Conservation (phyloP, 805 yeast species). For the Brettanomyces sp. region DNA sequence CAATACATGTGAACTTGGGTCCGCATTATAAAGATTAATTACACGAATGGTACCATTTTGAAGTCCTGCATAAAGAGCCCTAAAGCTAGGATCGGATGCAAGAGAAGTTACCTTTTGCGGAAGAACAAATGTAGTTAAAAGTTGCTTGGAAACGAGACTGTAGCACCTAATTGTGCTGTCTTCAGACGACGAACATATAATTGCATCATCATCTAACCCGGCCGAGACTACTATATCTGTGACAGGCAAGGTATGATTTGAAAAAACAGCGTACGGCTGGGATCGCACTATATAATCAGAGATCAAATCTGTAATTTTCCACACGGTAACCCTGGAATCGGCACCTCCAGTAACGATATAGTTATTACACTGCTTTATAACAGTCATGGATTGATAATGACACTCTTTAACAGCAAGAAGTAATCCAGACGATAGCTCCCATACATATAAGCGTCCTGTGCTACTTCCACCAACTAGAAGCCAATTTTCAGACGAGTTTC, state of each 20-base stretch:
- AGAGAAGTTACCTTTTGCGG: slow-evolving; percentile 48
- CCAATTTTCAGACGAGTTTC: slow-evolving; percentile 26
- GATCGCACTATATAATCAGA: slow-evolving; percentile 24
- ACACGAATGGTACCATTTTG: slow-evolving; percentile 50
- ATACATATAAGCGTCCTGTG: slow-evolving; percentile 70
- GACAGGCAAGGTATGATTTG: slow-evolving; percentile 48
- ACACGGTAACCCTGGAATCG: slow-evolving; percentile 71
- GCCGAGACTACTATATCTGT: slow-evolving; percentile 31
- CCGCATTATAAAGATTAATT: slow-evolving; percentile 39
- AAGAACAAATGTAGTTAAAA: slow-evolving; percentile 66
- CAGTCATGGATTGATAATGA: slow-evolving; percentile 71
- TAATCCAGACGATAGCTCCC: slow-evolving; percentile 79
- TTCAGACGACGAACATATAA: slow-evolving; percentile 57
- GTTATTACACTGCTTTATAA: slow-evolving; percentile 53
- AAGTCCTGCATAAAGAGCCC: slow-evolving; percentile 66
- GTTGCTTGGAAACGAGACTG: slow-evolving; percentile 35
- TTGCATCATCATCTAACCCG: slow-evolving; percentile 52
- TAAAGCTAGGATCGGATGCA: slow-evolving; percentile 67
- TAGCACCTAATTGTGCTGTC: slow-evolving; percentile 74
- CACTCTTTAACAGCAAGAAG: slow-evolving; percentile 65
- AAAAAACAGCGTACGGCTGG: slow-evolving; percentile 50
- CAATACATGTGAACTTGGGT: slow-evolving; percentile 28
- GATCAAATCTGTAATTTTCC: slow-evolving; percentile 60
- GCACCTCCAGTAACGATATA: slow-evolving; percentile 67
- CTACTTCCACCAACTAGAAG: slow-evolving; percentile 64